Base-by-base conservation (phyloP, 1,284 basidiomycete species). In the Austroboletus rostrupii region DNA sequence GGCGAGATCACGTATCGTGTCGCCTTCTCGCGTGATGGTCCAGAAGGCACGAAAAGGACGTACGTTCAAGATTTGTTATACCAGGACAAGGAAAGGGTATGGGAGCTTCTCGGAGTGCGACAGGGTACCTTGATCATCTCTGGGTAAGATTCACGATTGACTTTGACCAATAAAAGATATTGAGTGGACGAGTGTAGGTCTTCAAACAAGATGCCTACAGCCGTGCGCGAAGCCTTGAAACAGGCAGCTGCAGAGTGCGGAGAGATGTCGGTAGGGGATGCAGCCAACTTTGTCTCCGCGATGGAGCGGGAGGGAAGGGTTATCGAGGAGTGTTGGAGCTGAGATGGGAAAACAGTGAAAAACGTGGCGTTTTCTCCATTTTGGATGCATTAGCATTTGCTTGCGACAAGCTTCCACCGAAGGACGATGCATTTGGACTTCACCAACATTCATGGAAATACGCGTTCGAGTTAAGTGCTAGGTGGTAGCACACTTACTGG, bases 321-420 rank as follows among this genome's bases (percentile, higher is more conserved):
- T 51, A 81, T 88, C 31, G 95, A 98, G 62, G 96, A 98, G 67
- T 96, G 92, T 56, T 97, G 94, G 96, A 91, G 81, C 56, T 89
- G 60, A 33, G 3, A 23, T 23, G 23, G 7, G 23, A 23, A 23
- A 23, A 23, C 23, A 23, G 23, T 23, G 7, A 23, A 23, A 23
- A 23, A 23, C 5, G 3, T 23, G 23, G 23, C 7, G 23, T 23
- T 23, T 23, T 3, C 23, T 23, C 23, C 23, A 7, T 23, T 23
- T 23, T 23, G 23, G 23, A 23, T 7, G 23, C 23, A 23, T 23
- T 23, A 23, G 23, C 7, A 23, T 23, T 23, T 23, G 23, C 23
- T 23, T 23, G 23, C 23, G 23, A 7, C 23, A 23, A 23, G 23
- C 7, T 7, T 3, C 23, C 23, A 23, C 23, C 23, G 23, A 23